Percentiles rank a stretch among this genome's conserved stretches.
Evolutionary conservation across 129 eudicot genomes (phyloP).

Genomic region (Ambrosia artemisiifolia): DNA sequence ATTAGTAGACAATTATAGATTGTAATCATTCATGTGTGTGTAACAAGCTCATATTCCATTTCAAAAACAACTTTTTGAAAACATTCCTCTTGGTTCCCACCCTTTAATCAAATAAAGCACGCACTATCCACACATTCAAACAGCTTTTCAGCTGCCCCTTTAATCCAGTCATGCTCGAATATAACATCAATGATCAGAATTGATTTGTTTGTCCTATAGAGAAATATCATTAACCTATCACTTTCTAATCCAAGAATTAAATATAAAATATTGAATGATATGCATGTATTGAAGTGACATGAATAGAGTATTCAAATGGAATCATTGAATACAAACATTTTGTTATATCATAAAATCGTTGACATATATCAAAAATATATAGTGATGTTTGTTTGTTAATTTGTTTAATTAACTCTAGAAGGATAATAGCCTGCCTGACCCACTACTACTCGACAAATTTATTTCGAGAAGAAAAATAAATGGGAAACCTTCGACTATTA

Average conservation of each 20-base stretch:
- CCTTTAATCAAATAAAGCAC: neutral
- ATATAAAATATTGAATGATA: too few relatives aligned
- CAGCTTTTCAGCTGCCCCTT: neutral
- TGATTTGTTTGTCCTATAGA: too few relatives aligned
- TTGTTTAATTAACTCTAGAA: neutral
- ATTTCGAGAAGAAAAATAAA: neutral
- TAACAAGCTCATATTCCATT: neutral
- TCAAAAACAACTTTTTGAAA: neutral
- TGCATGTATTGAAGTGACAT: too few relatives aligned
- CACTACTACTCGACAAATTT: neutral
- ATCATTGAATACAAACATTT: neutral
- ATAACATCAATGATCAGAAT: neutral
- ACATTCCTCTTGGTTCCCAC: neutral
- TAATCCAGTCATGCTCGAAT: neutral
- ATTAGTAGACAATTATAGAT: too few relatives aligned
- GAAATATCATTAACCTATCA: too few relatives aligned
- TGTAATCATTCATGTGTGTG: neutral
- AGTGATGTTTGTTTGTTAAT: neutral
- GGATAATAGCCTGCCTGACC: neutral
- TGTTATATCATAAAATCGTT: neutral
- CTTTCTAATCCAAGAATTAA: too few relatives aligned
- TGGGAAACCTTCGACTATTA: neutral
- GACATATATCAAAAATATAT: neutral
- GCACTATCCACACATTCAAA: neutral
- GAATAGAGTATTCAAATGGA: neutral